Evolutionary conservation across 2,329 filamentous ascomycete species (phyloP).

Genomic region (Penicillium occitanis): DNA sequence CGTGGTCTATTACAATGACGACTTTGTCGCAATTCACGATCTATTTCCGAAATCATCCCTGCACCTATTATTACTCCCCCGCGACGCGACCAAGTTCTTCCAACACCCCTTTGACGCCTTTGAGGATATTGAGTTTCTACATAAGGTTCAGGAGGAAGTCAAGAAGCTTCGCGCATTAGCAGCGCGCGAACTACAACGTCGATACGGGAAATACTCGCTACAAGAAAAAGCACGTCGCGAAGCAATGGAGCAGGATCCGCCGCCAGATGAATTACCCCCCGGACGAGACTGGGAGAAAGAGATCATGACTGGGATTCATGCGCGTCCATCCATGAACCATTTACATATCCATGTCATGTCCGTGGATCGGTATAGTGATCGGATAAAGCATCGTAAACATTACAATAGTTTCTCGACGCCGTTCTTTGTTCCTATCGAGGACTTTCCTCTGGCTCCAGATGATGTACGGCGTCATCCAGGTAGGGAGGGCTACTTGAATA

Average conservation of each 20-base stretch:
- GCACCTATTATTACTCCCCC: constrained; percentile 85
- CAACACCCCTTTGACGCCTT: constrained; percentile 78
- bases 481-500: constrained; percentile 59
- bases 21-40: constrained; percentile 77
- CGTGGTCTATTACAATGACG: constrained; percentile 65
- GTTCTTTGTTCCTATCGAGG: constrained; percentile 76
- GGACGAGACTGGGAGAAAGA: constrained; percentile 79
- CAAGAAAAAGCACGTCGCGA: constrained; percentile 63
- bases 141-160: constrained; percentile 61
- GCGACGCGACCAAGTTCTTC: constrained; percentile 59
- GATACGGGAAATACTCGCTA: constrained; percentile 62
- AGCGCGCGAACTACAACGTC: constrained; percentile 71
- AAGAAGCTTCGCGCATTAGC: constrained; percentile 63
- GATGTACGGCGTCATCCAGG: constrained; percentile 63
- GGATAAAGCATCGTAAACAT: constrained; percentile 77
- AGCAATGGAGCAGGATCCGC: constrained; percentile 61
- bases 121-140: constrained; percentile 67
- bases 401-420: constrained; percentile 88
- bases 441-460: constrained; percentile 70
- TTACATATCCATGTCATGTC: constrained; percentile 87
- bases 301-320: constrained; percentile 77
- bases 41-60: constrained; percentile 80
- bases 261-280: constrained; percentile 56
- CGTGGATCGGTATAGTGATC: constrained; percentile 70
- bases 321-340: constrained; percentile 87